Conservation (phyloP, 805 yeast genomes). For the Peterozyma toletana region DNA sequence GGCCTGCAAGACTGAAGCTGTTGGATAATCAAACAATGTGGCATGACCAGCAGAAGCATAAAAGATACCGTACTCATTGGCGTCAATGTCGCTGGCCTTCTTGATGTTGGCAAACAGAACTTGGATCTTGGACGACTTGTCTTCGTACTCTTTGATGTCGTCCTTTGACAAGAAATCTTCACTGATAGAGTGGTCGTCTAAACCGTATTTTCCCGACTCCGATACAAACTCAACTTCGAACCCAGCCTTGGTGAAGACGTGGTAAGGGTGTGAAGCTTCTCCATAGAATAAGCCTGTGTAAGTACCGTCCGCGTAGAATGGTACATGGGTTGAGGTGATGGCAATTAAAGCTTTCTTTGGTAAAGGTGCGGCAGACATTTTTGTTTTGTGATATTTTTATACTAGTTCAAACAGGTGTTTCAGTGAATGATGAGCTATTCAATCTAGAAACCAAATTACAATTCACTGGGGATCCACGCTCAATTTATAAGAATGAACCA, state of each 20-base stretch:
- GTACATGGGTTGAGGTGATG: constrained; percentile 31
- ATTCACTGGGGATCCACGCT: no score
- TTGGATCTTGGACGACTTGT: constrained; percentile 28
- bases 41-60: constrained; percentile 68
- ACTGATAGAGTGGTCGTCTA: constrained; percentile 47
- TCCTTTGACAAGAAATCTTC: constrained; percentile 34
- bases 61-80: constrained; percentile 44
- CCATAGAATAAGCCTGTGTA: constrained; percentile 55
- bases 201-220: constrained; percentile 50
- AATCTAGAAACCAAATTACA: no score
- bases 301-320: constrained; percentile 49
- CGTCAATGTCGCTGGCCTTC: constrained; percentile 39
- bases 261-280: constrained; percentile 56
- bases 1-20: constrained; percentile 35
- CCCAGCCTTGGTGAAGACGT: constrained; percentile 38
- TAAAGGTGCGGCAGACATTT: background rate
- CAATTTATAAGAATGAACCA: no score
- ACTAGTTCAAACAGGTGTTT: no score
- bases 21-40: constrained; percentile 49
- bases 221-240: constrained; percentile 49
- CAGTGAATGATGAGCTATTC: no score
- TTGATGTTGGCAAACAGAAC: constrained; percentile 30
- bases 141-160: constrained; percentile 30
- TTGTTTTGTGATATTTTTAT: background rate
- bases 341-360: constrained; percentile 33